Base-by-base conservation (phyloP, 345 rosid genomes). In the Camelina neglecta region DNA sequence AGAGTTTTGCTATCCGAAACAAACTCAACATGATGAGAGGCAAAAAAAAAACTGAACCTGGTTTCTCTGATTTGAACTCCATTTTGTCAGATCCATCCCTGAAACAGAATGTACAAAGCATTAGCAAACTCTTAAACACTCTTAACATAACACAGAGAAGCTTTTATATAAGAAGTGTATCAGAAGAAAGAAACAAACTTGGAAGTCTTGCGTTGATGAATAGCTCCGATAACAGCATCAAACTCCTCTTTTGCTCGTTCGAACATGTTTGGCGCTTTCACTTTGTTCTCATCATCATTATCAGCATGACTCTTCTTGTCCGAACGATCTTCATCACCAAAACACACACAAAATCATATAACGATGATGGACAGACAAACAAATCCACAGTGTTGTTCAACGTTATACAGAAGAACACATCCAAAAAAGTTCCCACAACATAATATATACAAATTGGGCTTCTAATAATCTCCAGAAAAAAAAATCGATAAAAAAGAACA, bases 231-330 rank as follows among this genome's bases (percentile, higher is more conserved):
- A 50, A 87, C 80, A 56, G 94, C 90, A 44, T 89, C 87, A 23
- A 85, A 75, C 84, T 88, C 92, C 60, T 90, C 92, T 83, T 86
- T 84, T 0, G 84, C 90, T 80, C 87, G 65, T 57, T 86, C 87
- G 10, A 86, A 83, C 80, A 90, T 64, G 67, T 83, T 85, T 23
- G 90, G 92, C 0, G 92, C 90, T 76, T 85, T 84, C 7, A 84
- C 87, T 42, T 82, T 83, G 8, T 60, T 80, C 72, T 76, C 86
- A 61, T 84, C 86, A 61, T 84, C 84, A 10, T 84, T 77, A 26
- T 82, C 89, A 23, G 60, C 83, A 38, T 75, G 66, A 50, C 75
- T 69, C 75, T 81, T 86, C 65, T 67, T 76, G 62, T 58, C 68
- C 38, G 71, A 74, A 21, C 50, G 57, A 71, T 70, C 55, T 63